These are phyloP conservation scores for Phytophthora podocarpi DNA, from an alignment of 352 stramenopile species.

Conservation along the genomic window DNA sequence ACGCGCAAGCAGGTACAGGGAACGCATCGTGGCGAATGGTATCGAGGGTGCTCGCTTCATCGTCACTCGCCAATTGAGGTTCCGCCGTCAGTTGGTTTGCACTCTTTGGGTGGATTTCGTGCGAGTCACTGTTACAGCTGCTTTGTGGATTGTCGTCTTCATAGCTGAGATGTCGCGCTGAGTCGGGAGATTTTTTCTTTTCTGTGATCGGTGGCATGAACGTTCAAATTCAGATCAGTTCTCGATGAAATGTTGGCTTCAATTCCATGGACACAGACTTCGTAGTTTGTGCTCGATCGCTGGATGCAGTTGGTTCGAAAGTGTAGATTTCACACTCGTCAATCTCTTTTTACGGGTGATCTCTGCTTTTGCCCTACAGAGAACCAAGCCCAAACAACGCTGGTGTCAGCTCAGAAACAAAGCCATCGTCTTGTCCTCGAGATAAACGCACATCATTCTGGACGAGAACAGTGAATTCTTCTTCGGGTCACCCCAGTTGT, in stretches of 20 bases:
- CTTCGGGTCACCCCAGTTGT: slow-evolving; percentile 85
- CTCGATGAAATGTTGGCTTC: no score
- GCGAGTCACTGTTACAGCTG: slow-evolving; percentile 19
- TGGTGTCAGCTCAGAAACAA: not conserved
- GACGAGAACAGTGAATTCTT: slow-evolving; percentile 77
- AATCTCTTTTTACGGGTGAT: slow-evolving; percentile 70
- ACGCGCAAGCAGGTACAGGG: not conserved
- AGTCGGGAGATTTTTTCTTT: slow-evolving; percentile 41
- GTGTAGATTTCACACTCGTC: slow-evolving; percentile 70
- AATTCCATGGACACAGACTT: no score
- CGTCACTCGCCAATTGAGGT: slow-evolving; percentile 27
- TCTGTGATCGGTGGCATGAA: slow-evolving; percentile 28
- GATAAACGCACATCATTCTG: slow-evolving; percentile 79
- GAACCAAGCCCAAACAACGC: not conserved
- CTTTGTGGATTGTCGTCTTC: slow-evolving; percentile 10
- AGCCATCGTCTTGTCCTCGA: not conserved
- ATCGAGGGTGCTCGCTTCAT: slow-evolving; percentile 25
- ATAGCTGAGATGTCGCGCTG: slow-evolving; percentile 15
- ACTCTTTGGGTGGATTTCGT: no score
- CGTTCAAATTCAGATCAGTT: no score
- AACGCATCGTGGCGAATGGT: slow-evolving; percentile 20
- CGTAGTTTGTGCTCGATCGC: slow-evolving; percentile 67
- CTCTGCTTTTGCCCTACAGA: slow-evolving; percentile 69
- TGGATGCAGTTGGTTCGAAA: slow-evolving; percentile 80
- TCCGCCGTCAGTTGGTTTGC: not conserved